These are phyloP conservation scores for Hypoxylon subgilvum DNA, from an alignment of 495 filamentous ascomycete genomes.

Conservation along the genomic window DNA sequence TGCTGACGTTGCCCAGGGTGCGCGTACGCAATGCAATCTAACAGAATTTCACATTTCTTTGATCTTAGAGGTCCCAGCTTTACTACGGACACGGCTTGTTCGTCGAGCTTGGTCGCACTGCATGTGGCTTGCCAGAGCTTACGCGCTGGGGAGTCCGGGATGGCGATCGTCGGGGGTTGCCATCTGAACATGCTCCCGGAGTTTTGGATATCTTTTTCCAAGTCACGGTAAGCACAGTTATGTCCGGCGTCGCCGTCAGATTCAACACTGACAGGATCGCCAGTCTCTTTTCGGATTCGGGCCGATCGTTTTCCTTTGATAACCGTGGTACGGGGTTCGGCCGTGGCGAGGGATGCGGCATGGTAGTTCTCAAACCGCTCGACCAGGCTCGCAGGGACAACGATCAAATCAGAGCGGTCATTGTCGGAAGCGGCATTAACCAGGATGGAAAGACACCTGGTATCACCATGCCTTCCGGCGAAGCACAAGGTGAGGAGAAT, in stretches of 20 bases:
- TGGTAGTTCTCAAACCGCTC: constrained; percentile 66
- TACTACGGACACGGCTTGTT: constrained; percentile 88
- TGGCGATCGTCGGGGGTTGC: constrained; percentile 63
- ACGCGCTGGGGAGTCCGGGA: constrained; percentile 59
- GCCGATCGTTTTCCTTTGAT: constrained; percentile 66
- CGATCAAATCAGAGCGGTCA: constrained; percentile 66
- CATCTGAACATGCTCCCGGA: constrained; percentile 65
- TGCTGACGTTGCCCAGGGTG: constrained; percentile 52
- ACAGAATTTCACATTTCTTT: constrained; percentile 68
- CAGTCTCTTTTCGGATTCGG: constrained; percentile 70
- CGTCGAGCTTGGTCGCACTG: constrained; percentile 69
- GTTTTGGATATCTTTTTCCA: constrained; percentile 58
- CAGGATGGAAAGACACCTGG: constrained; percentile 65
- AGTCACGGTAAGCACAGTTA: constrained; percentile 31
- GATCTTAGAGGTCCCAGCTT: constrained; percentile 66
- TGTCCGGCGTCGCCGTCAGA: constrained; percentile 29
- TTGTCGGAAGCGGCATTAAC: constrained; percentile 64
- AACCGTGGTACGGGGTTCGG: constrained; percentile 67
- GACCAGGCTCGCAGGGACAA: constrained; percentile 62
- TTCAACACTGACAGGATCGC: constrained; percentile 45
- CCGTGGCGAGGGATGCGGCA: constrained; percentile 66
- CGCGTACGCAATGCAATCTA: constrained; percentile 61
- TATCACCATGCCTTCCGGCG: constrained; percentile 63
- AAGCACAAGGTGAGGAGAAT: constrained; percentile 56
- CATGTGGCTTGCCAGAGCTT: constrained; percentile 82